Conservation (phyloP, 176 grass and related monocot genomes). For the Thinopyrum elongatum region DNA sequence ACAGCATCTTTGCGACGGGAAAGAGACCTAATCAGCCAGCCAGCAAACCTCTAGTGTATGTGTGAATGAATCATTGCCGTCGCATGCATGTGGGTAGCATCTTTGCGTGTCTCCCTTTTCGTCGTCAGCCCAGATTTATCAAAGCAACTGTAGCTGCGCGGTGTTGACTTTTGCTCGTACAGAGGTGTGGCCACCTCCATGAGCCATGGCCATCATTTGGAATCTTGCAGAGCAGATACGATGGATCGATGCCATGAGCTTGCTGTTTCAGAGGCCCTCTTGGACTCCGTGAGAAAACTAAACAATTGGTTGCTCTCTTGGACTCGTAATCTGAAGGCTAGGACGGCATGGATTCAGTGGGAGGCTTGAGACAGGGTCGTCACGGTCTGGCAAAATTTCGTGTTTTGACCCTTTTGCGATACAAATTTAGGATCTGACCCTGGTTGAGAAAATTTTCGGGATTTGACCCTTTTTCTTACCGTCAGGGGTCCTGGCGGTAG, state of each 20-base stretch:
- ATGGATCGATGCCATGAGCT: not conserved
- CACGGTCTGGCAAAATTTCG: not conserved
- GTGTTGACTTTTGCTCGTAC: conserved; percentile 24
- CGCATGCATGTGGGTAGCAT: conserved; percentile 40
- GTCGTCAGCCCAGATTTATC: conserved; percentile 24
- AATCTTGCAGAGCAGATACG: conserved; percentile 10
- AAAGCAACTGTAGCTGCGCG: not conserved
- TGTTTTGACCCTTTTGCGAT: no score
- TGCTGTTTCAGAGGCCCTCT: not conserved
- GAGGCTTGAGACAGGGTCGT: not conserved
- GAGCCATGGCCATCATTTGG: not conserved
- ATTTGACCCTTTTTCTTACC: no score
- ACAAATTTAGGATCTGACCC: no score
- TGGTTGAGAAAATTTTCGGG: no score
- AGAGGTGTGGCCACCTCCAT: not conserved
- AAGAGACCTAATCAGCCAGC: not conserved
- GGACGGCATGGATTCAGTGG: not conserved
- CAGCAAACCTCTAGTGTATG: not conserved
- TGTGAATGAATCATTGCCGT: conserved; percentile 23
- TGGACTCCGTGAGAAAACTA: no score
- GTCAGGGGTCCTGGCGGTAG: no score
- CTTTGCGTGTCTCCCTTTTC: conserved; percentile 26
- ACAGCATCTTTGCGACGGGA: conserved; percentile 18
- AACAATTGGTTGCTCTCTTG: no score
- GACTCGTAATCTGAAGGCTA: not conserved